Base-by-base conservation (phyloP, 257 asterid genomes). In the Solanum piurae region DNA sequence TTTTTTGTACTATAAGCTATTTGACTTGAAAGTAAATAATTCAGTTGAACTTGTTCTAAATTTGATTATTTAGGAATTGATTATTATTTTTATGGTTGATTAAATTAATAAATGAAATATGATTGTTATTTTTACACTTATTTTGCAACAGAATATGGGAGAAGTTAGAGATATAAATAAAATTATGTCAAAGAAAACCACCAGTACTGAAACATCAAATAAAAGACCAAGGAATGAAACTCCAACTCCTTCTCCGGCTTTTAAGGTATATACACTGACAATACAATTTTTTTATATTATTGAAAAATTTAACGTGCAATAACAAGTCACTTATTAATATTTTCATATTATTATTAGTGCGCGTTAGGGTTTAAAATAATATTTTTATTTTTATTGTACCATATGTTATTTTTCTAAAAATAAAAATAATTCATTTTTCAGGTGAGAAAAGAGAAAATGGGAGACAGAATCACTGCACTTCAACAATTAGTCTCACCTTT, bases 401-500 rank as follows among this genome's bases (percentile, higher is more conserved):
- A 9, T 40, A 42, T 83, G 42, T 83, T 58, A 62, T 23, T 36
- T n/a, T 16, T 37, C 3, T 3, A 7, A 23, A 60, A 29, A 64
- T n/a, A 25, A 69, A 52, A 5, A 14, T 14, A 14, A 49, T 49
- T 60, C 60, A 42, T 86, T 85, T 85, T 75, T 68, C 93, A 95
- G 98, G 98, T 92, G 88, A 92, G 98, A 66, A 95, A 95, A 88
- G 97, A 94, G 92, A 95, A 93, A 87, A 64, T 94, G 80, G 98
- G 98, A 36, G 98, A 95, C 92, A 93, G 95, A 91, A 93, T 95
- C 87, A 95, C 98, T 74, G 95, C 98, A 86, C 96, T 95, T 87
- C 98, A 95, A 94, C 98, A 94, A 87, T 86, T 95, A 40, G 98
- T 94, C 88, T 95, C 98, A 76, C 98, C 98, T 86, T 95, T 95